Percentiles rank a stretch among this genome's conserved stretches.
Conservation (phyloP, 352 stramenopile species). For the Bremia lactucae region DNA sequence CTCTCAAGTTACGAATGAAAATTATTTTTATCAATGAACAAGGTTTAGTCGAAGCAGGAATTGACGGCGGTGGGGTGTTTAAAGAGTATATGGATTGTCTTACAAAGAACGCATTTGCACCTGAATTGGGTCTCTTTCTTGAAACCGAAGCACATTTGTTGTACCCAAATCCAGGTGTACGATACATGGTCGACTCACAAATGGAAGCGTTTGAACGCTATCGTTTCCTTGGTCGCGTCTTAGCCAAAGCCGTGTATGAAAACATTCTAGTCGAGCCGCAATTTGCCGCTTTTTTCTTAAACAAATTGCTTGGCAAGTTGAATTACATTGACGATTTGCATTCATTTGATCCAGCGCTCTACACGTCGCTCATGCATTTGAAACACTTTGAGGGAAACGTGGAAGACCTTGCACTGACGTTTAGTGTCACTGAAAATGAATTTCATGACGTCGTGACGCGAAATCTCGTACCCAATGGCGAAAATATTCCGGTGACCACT, state of each 20-base stretch:
- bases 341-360: conserved; percentile 90
- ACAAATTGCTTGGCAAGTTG: conserved; percentile 87
- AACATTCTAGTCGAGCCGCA: conserved; percentile 93
- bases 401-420: conserved; percentile 89
- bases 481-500: conserved; percentile 85
- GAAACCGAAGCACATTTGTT: conserved; percentile 75
- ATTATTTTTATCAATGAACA: conserved; percentile 90
- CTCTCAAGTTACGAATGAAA: conserved; percentile 86
- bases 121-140: conserved; percentile 74
- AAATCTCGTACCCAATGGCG: conserved; percentile 80
- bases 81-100: conserved; percentile 94
- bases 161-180: conserved; percentile 90
- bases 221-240: conserved; percentile 89
- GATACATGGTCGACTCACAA: conserved; percentile 51
- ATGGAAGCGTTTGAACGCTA: conserved; percentile 87
- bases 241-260: conserved; percentile 95
- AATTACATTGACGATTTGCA: conserved; percentile 89
- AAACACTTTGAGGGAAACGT: conserved; percentile 91
- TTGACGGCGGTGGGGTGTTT: conserved; percentile 96
- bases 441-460: conserved; percentile 50
- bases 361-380: conserved; percentile 93
- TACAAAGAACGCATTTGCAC: conserved; percentile 84
- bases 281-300: conserved; percentile 96
- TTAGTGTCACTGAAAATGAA: conserved; percentile 80
- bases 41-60: conserved; percentile 89